Base-by-base conservation (phyloP, 805 yeast species). In the Zygosaccharomyces kombuchaensis region DNA sequence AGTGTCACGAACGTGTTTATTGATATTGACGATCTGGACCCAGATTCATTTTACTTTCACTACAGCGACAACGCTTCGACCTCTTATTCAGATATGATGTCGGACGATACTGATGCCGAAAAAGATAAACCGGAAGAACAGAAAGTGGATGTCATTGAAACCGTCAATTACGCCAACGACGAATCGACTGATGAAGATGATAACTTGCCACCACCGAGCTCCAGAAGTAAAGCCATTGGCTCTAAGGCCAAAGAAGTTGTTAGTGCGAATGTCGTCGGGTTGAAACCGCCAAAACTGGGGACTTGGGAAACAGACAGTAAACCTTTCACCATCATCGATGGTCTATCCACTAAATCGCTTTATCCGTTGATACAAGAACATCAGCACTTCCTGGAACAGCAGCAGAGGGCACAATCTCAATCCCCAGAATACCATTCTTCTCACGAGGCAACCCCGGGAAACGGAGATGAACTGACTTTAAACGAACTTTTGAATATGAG, bases 171-270 rank as follows among this genome's bases (percentile, higher is more conserved):
- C 51, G 78, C 77, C 45, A 83, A 85, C 54, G 96, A 93, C 35
- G 96, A 90, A 56, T 87, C 95, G 12, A 93, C 99, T 0, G 99
- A 91, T 64, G 96, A 88, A 51, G 98, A 91, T 60, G 76, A 79
- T n/a, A 75, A 82, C 13, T 67, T 91, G 36, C 96, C 97, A 4
- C 81, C 81, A 2, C 80, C 84, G 5, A 59, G 59, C 26, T 72
- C 84, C 2, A 72, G 79, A 13, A 70, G 76, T 36, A 78, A 74
- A 46, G 71, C 68, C 47, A 75, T 78, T 32, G 95, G 95, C 2
- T 76, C 85, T 9, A 85, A 87, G 55, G 83, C 87, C n/a, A 89
- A 91, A 52, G 98, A 91, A 65, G 87, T 91, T 5, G 77, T 91
- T n/a, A 83, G 95, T 4, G 83, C 95, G 1, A 84, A 89, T 41